phyloP scores from a whole-genome alignment of 495 filamentous ascomycete species.

The Durotheca rogersii region DNA sequence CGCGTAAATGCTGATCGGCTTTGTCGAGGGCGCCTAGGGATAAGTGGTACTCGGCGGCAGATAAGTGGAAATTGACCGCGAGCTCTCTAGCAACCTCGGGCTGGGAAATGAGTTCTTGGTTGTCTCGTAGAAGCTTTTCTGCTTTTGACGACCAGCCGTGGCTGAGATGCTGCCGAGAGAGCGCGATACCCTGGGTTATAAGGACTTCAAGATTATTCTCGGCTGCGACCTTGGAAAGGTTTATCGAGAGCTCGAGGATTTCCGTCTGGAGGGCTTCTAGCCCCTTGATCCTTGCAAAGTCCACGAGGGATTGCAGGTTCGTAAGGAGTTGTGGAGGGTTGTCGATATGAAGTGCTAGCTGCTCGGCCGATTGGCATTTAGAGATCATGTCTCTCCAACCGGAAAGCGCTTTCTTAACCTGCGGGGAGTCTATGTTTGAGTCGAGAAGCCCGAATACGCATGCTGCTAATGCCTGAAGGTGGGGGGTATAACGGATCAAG shows the following conservation, averaged over 20 bases:
- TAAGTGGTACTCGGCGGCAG: slow-evolving; percentile 72
- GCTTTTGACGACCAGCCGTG: slow-evolving; percentile 79
- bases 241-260: slow-evolving; percentile 48
- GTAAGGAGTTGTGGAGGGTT: slow-evolving; percentile 59
- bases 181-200: slow-evolving; percentile 56
- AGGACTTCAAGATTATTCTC: slow-evolving; percentile 55
- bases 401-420: slow-evolving; percentile 50
- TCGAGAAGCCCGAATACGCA: slow-evolving; percentile 58
- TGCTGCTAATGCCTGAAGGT: slow-evolving; percentile 58
- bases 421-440: slow-evolving; percentile 46
- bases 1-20: slow-evolving; percentile 45
- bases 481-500: slow-evolving; percentile 52
- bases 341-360: slow-evolving; percentile 60
- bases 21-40: slow-evolving; percentile 64
- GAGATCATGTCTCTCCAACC: slow-evolving; percentile 56
- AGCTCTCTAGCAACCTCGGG: slow-evolving; percentile 32
- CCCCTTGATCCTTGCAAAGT: slow-evolving; percentile 78
- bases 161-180: slow-evolving; percentile 71
- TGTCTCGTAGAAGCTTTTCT: slow-evolving; percentile 60
- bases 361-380: slow-evolving; percentile 47
- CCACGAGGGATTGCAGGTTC: slow-evolving; percentile 67
- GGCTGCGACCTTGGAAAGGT: slow-evolving; percentile 57
- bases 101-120: slow-evolving; percentile 42
- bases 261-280: slow-evolving; percentile 46
- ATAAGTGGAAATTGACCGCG: slow-evolving; percentile 62